Percentiles rank a stretch among this genome's conserved stretches.
These are phyloP conservation scores for Boletus tomentosulus DNA, from an alignment of 768 basidiomycete species.

Conservation along the genomic window DNA sequence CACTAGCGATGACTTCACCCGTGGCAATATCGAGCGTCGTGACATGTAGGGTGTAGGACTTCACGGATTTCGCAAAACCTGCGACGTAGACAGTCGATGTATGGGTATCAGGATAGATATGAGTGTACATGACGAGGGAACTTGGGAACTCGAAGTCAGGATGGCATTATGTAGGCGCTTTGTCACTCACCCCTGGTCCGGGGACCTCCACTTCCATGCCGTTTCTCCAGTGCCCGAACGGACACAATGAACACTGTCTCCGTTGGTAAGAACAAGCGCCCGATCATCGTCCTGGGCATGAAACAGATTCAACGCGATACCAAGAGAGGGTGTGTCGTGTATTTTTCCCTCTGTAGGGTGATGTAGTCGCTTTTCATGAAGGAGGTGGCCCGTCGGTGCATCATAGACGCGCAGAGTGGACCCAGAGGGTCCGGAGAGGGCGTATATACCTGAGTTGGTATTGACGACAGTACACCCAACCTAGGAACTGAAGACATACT, in stretches of 20 bases:
- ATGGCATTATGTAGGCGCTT: not conserved
- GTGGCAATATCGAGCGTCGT: constrained; percentile 53
- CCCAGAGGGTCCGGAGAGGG: constrained; percentile 74
- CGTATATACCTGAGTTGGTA: constrained; percentile 50
- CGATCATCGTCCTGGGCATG: constrained; percentile 26
- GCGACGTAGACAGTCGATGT: constrained; percentile 54
- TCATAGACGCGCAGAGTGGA: constrained; percentile 69
- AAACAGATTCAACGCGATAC: constrained; percentile 44
- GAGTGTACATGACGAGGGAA: constrained; percentile 59
- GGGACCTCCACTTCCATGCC: constrained; percentile 70
- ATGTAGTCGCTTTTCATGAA: constrained; percentile 64
- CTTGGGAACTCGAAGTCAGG: constrained; percentile 34
- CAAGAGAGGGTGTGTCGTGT: constrained; percentile 52
- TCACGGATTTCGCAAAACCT: constrained; percentile 41
- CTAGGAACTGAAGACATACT: constrained; percentile 39
- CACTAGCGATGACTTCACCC: constrained; percentile 47
- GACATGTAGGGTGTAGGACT: constrained; percentile 62
- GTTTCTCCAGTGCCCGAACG: constrained; percentile 47
- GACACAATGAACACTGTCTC: constrained; percentile 52
- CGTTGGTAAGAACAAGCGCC: constrained; percentile 53
- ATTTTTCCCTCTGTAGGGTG: constrained; percentile 38
- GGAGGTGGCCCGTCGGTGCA: constrained; percentile 53
- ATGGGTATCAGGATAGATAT: constrained; percentile 48
- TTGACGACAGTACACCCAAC: not conserved
- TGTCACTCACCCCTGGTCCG: constrained; percentile 57